These are phyloP conservation scores for Xylaria intraflava DNA, from an alignment of 495 filamentous ascomycete species.

Conservation along the genomic window DNA sequence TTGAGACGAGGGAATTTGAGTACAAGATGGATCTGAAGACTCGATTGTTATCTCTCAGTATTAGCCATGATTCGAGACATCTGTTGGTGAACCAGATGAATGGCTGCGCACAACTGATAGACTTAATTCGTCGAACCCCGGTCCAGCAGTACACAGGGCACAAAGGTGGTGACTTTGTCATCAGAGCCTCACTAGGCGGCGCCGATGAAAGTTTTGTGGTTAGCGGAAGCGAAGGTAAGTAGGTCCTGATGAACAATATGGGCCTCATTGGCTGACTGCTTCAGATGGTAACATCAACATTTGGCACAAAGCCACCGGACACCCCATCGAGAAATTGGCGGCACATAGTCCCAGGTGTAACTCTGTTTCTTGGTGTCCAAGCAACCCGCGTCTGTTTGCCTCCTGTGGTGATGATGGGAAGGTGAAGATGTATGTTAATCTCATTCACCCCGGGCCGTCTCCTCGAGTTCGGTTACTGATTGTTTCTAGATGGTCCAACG, in stretches of 20 bases:
- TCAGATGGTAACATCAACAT: conserved; percentile 75
- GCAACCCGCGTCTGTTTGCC: conserved; percentile 77
- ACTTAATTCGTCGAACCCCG: conserved; percentile 66
- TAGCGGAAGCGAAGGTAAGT: conserved; percentile 82
- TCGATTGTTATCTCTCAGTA: conserved; percentile 67
- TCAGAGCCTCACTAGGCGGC: conserved; percentile 78
- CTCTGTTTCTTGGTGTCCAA: conserved; percentile 85
- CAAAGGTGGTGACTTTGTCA: conserved; percentile 63
- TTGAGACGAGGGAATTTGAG: conserved; percentile 62
- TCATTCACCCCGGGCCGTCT: background rate
- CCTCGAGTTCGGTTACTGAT: conserved; percentile 7
- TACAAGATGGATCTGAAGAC: conserved; percentile 62
- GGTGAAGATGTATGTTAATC: conserved; percentile 69
- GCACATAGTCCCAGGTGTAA: conserved; percentile 77
- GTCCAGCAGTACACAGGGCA: conserved; percentile 68
- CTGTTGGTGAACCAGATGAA: conserved; percentile 78
- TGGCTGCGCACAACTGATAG: conserved; percentile 66
- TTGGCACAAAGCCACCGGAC: conserved; percentile 81
- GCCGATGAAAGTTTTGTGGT: conserved; percentile 86
- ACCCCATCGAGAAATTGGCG: conserved; percentile 64
- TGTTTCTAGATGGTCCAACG: conserved; percentile 27
- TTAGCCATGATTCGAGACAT: conserved; percentile 70
- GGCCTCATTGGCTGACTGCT: conserved; percentile 18
- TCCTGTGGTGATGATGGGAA: conserved; percentile 82
- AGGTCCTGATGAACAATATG: background rate